These are phyloP conservation scores for Melampsora americana DNA, from an alignment of 1,284 basidiomycete genomes.

Conservation along the genomic window DNA sequence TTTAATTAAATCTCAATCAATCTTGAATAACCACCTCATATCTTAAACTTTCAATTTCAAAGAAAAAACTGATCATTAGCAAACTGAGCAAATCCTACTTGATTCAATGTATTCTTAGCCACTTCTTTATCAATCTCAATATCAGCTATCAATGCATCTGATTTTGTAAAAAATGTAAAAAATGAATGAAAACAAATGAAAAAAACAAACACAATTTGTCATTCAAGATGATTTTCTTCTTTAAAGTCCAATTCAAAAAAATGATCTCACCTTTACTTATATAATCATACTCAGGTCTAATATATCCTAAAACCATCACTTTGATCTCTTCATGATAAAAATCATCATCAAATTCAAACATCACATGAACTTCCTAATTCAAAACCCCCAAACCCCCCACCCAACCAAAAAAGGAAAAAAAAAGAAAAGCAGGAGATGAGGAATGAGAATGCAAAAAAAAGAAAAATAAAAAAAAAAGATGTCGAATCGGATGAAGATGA, in stretches of 20 bases:
- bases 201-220: background rate
- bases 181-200: no score
- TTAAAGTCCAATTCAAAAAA: background rate
- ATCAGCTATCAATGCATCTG: constrained; percentile 90
- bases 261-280: constrained; percentile 68
- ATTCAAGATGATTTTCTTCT: background rate
- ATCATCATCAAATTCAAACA: constrained; percentile 79
- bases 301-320: constrained; percentile 88
- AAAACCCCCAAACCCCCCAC: background rate
- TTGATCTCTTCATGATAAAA: constrained; percentile 87
- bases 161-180: constrained; percentile 3
- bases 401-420: background rate
- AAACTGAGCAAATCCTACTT: constrained; percentile 65
- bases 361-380: constrained; percentile 96
- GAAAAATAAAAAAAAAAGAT: no score
- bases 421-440: no score
- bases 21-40: no score
- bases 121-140: constrained; percentile 92
- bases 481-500: no score
- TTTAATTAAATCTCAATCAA: no score
- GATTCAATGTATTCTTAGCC: constrained; percentile 69
- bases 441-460: no score
- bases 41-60: no score
- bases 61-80: constrained; percentile 56
- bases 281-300: constrained; percentile 91